Evolutionary conservation across 1,139 yeast genomes (phyloP), one percentile per base, ranked within the genome.

Genomic region (Kodamaea sp.): DNA sequence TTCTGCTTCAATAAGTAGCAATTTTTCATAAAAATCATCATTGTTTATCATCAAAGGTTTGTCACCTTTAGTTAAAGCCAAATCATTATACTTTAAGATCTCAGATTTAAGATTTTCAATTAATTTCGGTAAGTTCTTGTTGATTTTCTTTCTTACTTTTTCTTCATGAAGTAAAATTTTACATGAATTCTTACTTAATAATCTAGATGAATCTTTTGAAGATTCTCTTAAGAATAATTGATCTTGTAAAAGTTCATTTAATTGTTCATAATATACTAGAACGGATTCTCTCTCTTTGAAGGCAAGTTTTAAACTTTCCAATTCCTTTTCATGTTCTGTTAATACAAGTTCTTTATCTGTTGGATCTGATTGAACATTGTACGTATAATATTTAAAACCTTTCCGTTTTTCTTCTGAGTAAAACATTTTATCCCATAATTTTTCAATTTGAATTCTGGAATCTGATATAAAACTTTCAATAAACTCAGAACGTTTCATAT

Each of bases 91-190:
- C 8, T 62, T 62, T 2, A 52, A 47, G 3, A 86, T 57, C 34
- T 73, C 75, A 1, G 49, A 40, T 45, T 75, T 78, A 37, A 90
- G 62, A 2, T 69, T 73, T 2, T 65, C 63, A 7, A 87, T 62
- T 1, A 84, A 67, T 31, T 69, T 67, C 0, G 97, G 97, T 52
- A 87, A 65, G 48, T 75, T 75, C 52, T 79, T 80, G 24, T 78
- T 66, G 5, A 90, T 69, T 40, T 75, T 74, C 50, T 84, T 83
- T 38, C 97, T 69, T 32, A 80, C 70, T 53, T 76, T 82, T 53
- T 89, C 96, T 58, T 92, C 97, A 44, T 84, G 76, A 44, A 86
- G 70, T 40, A 90, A 64, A 24, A 89, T 82, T 44, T 81, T 81
- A 48, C 94, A 90, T 3, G 92, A 84, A 47, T 88, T 82, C 52